Conservation (phyloP, 202 grass and related monocot genomes). For the Zoysia matrella region DNA sequence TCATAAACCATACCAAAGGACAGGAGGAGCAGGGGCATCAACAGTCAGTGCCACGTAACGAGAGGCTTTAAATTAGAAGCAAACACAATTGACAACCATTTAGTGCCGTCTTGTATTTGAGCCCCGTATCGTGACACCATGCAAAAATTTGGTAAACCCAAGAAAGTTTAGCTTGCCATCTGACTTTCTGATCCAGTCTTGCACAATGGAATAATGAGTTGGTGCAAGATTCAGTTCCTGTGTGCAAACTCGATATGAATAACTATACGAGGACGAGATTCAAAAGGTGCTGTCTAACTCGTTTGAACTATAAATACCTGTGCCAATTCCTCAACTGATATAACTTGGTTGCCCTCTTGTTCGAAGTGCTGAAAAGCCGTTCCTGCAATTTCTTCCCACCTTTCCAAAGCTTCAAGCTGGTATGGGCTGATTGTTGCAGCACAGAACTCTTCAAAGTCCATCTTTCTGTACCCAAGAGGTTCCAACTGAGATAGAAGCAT, state of each 20-base stretch:
- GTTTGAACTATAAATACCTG: too few species aligned
- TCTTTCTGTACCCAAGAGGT: constrained; percentile 80
- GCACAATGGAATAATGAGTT: too few species aligned
- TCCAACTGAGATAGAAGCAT: constrained; percentile 70
- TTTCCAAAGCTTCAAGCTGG: constrained; percentile 94
- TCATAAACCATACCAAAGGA: constrained; percentile 46
- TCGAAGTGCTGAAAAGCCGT: too few species aligned
- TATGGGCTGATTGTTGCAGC: constrained; percentile 88
- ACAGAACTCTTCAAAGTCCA: constrained; percentile 97
- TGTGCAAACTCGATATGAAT: not conserved
- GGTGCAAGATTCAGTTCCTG: constrained; percentile 89
- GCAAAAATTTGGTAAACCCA: constrained; percentile 84
- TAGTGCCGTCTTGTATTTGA: constrained; percentile 82
- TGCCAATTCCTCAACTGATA: too few species aligned
- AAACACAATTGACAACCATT: constrained; percentile 59
- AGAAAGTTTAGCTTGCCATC: too few species aligned
- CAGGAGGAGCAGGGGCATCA: constrained; percentile 26
- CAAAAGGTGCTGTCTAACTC: not conserved
- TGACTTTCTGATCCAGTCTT: too few species aligned
- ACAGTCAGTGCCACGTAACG: constrained; percentile 60
- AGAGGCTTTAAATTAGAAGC: constrained; percentile 56
- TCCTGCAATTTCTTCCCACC: constrained; percentile 93
- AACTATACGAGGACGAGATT: not conserved
- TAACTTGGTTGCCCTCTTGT: too few species aligned
- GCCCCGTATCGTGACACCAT: constrained; percentile 83